Evolutionary conservation across 306 rosid genomes (phyloP).

Genomic region (Cicer judaicum): DNA sequence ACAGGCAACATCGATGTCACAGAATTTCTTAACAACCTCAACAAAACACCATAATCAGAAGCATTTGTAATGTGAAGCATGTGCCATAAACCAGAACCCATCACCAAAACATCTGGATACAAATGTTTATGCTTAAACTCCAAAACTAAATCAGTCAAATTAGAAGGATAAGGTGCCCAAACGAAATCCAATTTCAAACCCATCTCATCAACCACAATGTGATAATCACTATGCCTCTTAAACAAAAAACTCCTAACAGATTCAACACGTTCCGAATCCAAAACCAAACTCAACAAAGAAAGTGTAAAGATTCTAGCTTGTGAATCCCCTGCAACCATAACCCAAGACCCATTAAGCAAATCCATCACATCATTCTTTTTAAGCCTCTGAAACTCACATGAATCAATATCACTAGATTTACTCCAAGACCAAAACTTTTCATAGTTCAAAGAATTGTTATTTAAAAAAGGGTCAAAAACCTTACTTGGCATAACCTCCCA

Average conservation of each 20-base stretch:
- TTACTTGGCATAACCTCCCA: constrained; percentile 61
- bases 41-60: constrained; percentile 58
- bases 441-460: constrained; percentile 58
- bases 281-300: constrained; percentile 61
- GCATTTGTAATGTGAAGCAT: constrained; percentile 75
- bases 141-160: constrained; percentile 62
- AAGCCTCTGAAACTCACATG: constrained; percentile 73
- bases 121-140: constrained; percentile 58
- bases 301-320: constrained; percentile 71
- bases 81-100: constrained; percentile 93
- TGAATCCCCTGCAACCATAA: constrained; percentile 87
- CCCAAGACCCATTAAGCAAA: constrained; percentile 94
- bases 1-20: constrained; percentile 63
- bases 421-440: constrained; percentile 72
- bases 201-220: constrained; percentile 57
- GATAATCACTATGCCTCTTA: constrained; percentile 78
- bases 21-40: constrained; percentile 54
- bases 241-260: constrained; percentile 58
- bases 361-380: constrained; percentile 59
- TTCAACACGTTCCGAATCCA: constrained; percentile 61
- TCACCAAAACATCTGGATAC: constrained; percentile 77
- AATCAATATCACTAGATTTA: constrained; percentile 50
- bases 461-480: constrained; percentile 49
- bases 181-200: constrained; percentile 83
- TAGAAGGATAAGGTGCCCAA: constrained; percentile 81